A percentile compares a stretch with the other conserved stretches of the same genome.
phyloP scores from a whole-genome alignment of 2,329 filamentous ascomycete genomes.

The Chaetoscypha palmicola region DNA sequence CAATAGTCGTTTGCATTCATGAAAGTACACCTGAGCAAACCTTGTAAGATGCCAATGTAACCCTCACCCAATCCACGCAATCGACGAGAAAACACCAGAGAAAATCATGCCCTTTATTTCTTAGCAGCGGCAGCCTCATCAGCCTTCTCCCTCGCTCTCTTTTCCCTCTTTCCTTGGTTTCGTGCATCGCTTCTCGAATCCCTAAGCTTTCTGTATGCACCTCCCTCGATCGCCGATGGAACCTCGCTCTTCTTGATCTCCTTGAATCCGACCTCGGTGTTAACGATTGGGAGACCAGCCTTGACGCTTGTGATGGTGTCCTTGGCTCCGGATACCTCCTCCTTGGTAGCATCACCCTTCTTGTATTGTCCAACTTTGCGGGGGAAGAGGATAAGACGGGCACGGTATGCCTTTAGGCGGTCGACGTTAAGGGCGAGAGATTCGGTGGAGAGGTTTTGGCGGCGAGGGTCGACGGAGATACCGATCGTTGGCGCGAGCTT shows the following conservation, averaged over 20 bases:
- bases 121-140: constrained; percentile 72
- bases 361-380: constrained; percentile 90
- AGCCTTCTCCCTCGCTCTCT: constrained; percentile 83
- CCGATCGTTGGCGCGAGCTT: constrained; percentile 93
- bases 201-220: constrained; percentile 82
- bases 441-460: constrained; percentile 96
- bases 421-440: constrained; percentile 89
- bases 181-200: constrained; percentile 77
- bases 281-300: constrained; percentile 65
- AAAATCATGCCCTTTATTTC: constrained; percentile 56
- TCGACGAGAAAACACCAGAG: constrained; percentile 25
- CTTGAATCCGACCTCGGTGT: constrained; percentile 56
- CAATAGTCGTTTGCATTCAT: background rate
- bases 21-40: background rate
- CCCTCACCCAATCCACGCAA: constrained; percentile 18
- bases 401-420: constrained; percentile 96
- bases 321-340: constrained; percentile 61
- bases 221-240: constrained; percentile 67
- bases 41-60: constrained; percentile 18
- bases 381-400: constrained; percentile 94
- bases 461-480: constrained; percentile 93
- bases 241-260: constrained; percentile 80
- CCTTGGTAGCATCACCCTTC: constrained; percentile 81
- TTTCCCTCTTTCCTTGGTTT: constrained; percentile 78
- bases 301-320: constrained; percentile 52